A percentile compares a stretch with the other conserved stretches of the same genome.
These are phyloP conservation scores for Penicillium sp. DNA, from an alignment of 2,329 filamentous ascomycete genomes.

Conservation along the genomic window DNA sequence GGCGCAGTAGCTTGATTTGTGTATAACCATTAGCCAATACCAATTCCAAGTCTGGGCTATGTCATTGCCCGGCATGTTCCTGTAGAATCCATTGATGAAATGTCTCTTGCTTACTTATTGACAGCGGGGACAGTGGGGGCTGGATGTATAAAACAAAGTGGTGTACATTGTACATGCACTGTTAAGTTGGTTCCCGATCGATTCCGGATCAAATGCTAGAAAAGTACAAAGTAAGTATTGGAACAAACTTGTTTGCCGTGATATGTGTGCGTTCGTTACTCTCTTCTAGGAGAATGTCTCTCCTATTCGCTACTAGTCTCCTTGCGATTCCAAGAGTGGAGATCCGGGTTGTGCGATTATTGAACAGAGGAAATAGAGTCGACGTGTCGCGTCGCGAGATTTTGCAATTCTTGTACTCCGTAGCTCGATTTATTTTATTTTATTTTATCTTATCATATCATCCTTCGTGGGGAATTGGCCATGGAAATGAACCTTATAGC, in stretches of 20 bases:
- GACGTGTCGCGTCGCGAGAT: conserved; percentile 2
- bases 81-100: background rate
- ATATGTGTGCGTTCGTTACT: background rate
- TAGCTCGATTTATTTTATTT: too few relatives aligned
- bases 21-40: background rate
- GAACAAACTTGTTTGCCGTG: background rate
- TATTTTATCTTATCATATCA: background rate
- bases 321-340: background rate
- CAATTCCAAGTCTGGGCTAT: background rate
- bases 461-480: background rate
- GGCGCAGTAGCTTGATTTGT: background rate
- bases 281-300: too few relatives aligned
- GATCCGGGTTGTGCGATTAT: background rate
- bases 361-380: background rate
- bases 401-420: background rate
- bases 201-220: background rate
- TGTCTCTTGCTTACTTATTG: background rate
- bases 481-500: background rate
- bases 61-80: background rate
- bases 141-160: background rate
- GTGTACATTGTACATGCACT: background rate
- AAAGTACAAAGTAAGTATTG: background rate
- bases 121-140: background rate
- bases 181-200: background rate
- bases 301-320: background rate